Percentiles rank a stretch among this genome's conserved stretches.
phyloP scores from a whole-genome alignment of 176 grass and related monocot species.

The Carex scoparia region DNA sequence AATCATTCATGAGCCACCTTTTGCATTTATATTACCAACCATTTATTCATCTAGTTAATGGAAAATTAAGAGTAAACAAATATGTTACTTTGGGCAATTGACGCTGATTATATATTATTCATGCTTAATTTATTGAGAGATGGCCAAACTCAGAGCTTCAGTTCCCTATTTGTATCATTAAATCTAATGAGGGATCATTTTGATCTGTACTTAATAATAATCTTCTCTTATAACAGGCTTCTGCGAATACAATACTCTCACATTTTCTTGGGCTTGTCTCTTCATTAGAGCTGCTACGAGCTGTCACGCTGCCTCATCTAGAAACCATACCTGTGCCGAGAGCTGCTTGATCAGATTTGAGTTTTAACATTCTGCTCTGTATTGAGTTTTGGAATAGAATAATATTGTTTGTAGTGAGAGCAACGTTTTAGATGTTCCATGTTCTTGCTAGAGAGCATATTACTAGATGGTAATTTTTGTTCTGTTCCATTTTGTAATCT shows the following conservation, averaged over 20 bases:
- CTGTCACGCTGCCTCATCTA: conserved; percentile 46
- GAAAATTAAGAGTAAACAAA: not conserved
- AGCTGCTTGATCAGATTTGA: conserved; percentile 33
- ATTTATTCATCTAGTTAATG: not conserved
- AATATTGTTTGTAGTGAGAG: not conserved
- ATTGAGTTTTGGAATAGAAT: not conserved
- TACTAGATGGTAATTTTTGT: not conserved
- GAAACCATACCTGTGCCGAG: conserved; percentile 36
- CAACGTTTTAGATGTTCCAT: not conserved
- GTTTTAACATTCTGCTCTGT: not conserved
- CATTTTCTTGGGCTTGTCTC: conserved; percentile 79
- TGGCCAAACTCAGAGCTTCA: not conserved
- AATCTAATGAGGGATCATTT: conserved; percentile 1
- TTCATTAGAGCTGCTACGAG: conserved; percentile 66
- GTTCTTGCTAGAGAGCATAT: not conserved
- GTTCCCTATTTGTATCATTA: not conserved
- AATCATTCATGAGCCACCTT: not conserved
- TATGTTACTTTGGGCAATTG: not conserved
- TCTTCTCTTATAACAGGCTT: conserved; percentile 48
- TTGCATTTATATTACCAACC: not conserved
- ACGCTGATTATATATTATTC: not conserved
- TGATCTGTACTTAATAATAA: not conserved
- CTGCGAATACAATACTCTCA: conserved; percentile 75
- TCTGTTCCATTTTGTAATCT: not conserved
- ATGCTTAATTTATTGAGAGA: not conserved